phyloP scores from a whole-genome alignment of 1,284 basidiomycete species.

The Phylloboletellus chloephorus region DNA sequence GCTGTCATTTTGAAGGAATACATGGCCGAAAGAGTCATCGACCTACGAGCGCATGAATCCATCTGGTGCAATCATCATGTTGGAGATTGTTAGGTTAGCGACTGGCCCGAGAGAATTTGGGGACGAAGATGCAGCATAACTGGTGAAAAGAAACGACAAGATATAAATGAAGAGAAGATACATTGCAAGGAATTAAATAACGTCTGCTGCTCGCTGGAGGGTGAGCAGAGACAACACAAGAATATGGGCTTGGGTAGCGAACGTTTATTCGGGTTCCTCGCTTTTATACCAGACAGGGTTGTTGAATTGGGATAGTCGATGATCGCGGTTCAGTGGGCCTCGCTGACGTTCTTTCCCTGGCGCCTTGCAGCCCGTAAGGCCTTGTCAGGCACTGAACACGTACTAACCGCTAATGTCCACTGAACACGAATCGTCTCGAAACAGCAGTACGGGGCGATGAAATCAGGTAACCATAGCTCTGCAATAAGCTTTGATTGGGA shows the following conservation, averaged over 20 bases:
- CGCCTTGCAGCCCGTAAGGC: too few species aligned
- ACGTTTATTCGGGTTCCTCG: background rate
- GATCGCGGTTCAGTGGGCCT: too few species aligned
- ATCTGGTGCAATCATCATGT: constrained; percentile 36
- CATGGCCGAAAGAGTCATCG: background rate
- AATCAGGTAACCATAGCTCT: too few species aligned
- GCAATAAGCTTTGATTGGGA: too few species aligned
- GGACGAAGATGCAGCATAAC: constrained; percentile 12
- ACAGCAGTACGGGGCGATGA: too few species aligned
- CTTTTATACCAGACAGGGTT: constrained; percentile 11
- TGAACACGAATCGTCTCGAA: too few species aligned
- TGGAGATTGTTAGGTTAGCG: constrained; percentile 33
- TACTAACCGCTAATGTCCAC: background rate
- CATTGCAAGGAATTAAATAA: constrained; percentile 12
- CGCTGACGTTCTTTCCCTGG: background rate
- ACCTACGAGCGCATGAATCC: constrained; percentile 36
- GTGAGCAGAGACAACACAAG: too few species aligned
- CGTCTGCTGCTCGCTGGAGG: background rate
- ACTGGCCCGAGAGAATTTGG: constrained; percentile 25
- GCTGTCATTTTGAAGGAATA: constrained; percentile 1
- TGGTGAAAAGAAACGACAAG: constrained; percentile 7
- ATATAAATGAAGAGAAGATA: constrained; percentile 4
- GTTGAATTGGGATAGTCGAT: too few species aligned
- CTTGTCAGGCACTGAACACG: background rate
- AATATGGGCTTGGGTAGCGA: background rate